A percentile compares a stretch with the other conserved stretches of the same genome.
phyloP scores from a whole-genome alignment of 1,284 basidiomycete species.

The Tylopilus microsporus region DNA sequence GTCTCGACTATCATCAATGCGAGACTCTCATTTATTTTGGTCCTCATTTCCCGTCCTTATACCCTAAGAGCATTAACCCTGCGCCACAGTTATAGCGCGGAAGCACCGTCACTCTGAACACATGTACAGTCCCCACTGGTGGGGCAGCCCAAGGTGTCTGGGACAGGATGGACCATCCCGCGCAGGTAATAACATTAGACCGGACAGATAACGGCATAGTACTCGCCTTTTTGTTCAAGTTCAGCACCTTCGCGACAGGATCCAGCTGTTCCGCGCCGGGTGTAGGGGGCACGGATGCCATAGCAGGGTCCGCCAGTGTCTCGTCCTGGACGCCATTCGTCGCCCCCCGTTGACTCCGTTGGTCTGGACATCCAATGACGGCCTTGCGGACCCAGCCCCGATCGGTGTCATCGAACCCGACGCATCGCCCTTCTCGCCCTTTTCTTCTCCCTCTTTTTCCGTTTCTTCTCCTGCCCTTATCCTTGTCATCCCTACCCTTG shows the following conservation, averaged over 20 bases:
- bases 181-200: not conserved
- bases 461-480: conserved; percentile 41
- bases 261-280: conserved; percentile 66
- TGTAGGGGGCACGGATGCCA: conserved; percentile 40
- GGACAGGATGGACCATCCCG: too few relatives aligned
- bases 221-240: conserved; percentile 86
- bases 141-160: too few relatives aligned
- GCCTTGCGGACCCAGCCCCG: conserved; percentile 28
- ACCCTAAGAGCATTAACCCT: too few relatives aligned
- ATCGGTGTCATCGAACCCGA: conserved; percentile 31
- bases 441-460: conserved; percentile 51
- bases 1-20: too few relatives aligned
- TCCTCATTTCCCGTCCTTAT: too few relatives aligned
- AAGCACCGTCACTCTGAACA: too few relatives aligned
- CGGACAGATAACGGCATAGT: too few relatives aligned
- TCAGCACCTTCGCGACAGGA: conserved; percentile 82
- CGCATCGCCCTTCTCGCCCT: too few relatives aligned
- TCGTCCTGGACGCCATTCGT: not conserved
- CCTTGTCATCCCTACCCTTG: conserved; percentile 19
- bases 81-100: too few relatives aligned
- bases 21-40: too few relatives aligned
- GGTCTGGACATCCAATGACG: conserved; percentile 34
- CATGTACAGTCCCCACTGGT: too few relatives aligned
- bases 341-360: conserved; percentile 18
- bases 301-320: conserved; percentile 21